Conservation (phyloP, 768 basidiomycete genomes). For the Termitomyces sp. region DNA sequence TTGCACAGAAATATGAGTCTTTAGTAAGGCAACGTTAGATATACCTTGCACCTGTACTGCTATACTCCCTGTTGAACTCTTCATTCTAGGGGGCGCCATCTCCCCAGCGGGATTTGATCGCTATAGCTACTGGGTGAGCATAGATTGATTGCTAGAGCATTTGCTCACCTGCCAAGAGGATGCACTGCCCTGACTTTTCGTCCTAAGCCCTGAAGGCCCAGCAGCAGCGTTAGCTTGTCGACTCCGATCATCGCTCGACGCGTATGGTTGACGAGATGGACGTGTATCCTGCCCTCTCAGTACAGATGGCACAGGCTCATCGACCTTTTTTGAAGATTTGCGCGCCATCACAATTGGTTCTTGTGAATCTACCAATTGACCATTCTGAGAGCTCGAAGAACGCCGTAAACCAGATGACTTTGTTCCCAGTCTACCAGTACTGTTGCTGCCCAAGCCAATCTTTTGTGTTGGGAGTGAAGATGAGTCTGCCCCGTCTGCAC, state of each 20-base stretch:
- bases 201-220: not conserved
- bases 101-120: not conserved
- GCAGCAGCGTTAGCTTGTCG: not conserved
- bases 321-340: conserved; percentile 9
- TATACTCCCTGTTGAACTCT: conserved; percentile 1
- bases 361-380: conserved; percentile 12
- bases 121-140: not conserved
- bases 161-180: not conserved
- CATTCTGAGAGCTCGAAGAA: conserved; percentile 1
- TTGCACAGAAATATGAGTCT: not conserved
- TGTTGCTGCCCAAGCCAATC: not conserved
- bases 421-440: not conserved
- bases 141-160: not conserved
- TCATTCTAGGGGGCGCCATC: not conserved
- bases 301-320: not conserved
- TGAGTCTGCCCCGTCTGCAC: not conserved
- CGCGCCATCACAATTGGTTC: conserved; percentile 9
- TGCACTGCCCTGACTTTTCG: not conserved
- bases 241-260: not conserved
- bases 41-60: not conserved
- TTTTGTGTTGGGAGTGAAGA: conserved; percentile 3
- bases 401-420: conserved; percentile 1
- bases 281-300: not conserved
- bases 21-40: not conserved
- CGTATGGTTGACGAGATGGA: not conserved